Base-by-base conservation (phyloP, 805 yeast genomes). In the Allodekkera sacchari region DNA sequence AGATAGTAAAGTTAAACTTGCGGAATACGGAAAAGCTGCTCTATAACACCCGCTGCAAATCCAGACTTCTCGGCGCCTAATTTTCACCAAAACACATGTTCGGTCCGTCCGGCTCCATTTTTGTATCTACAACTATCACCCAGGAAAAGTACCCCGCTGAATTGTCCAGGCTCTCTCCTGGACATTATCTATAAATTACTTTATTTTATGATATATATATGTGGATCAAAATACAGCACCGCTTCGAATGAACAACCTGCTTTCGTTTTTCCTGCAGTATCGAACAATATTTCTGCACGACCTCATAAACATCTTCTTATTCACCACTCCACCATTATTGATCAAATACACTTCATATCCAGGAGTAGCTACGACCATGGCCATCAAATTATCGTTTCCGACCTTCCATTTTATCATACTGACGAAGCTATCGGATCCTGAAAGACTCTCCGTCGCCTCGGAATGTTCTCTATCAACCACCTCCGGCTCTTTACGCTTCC, bases 221-320 rank as follows among this genome's bases (percentile, higher is more conserved):
- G n/a, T 15, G 7, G 8, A 18, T 46, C 42, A 77, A 47, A 74
- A 81, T 0, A 69, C 64, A 0, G 82, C 83, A 2, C 92, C 92
- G n/a, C 76, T 77, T 15, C 74, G 71, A 8, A 81, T 74, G 50
- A 84, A 85, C 22, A 85, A 51, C 24, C 92, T 59, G 32, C 73
- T 74, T 39, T 81, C 81, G 42, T 83, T 71, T 39, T 66, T 73
- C 38, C 71, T 66, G 44, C 94, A 78, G 95, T 96, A 88, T 30
- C 65, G 64, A 7, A 82, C 74, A 10, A 85, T 72, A 14, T 65
- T 63, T 31, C 74, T 65, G 24, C 87, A 77, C 38, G 83, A 74
- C 14, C 60, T 60, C 11, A 80, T 68, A 36, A 87, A 55, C 1
- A 68, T 63, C 24, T 71, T 71, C 26, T 77, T 73, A 27, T 70